phyloP scores from a whole-genome alignment of 495 filamentous ascomycete genomes.

The Penicillium antarcticum region DNA sequence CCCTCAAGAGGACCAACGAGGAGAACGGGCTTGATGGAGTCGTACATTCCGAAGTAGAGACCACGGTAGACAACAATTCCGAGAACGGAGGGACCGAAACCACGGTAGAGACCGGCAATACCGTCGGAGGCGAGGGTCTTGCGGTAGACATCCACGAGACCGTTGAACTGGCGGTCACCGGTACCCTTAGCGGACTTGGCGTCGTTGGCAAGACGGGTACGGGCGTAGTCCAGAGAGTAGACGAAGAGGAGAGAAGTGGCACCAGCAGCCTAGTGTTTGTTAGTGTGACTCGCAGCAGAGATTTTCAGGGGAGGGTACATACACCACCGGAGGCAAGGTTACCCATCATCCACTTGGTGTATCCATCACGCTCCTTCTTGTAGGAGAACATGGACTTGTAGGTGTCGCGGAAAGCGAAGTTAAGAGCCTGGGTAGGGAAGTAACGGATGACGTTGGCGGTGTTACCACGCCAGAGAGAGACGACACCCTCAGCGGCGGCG shows the following conservation, averaged over 20 bases:
- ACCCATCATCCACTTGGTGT: slow-evolving; percentile 98
- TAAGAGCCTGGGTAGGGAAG: slow-evolving; percentile 99
- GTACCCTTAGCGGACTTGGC: slow-evolving; percentile 92
- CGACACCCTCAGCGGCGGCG: slow-evolving; percentile 69
- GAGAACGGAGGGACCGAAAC: slow-evolving; percentile 97
- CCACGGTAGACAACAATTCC: slow-evolving; percentile 99
- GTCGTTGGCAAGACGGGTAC: slow-evolving; percentile 99
- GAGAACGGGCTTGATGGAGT: slow-evolving; percentile 98
- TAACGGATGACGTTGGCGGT: slow-evolving; percentile 99
- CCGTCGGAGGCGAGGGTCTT: slow-evolving; percentile 98
- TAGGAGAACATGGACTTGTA: slow-evolving; percentile 99
- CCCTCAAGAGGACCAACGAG: slow-evolving; percentile 88
- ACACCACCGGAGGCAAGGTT: slow-evolving; percentile 99
- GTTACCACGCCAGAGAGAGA: slow-evolving; percentile 98
- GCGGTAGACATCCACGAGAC: slow-evolving; percentile 98
- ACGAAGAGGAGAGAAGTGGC: slow-evolving; percentile 99
- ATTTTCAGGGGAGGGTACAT: slow-evolving; percentile 41
- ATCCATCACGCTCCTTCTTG: slow-evolving; percentile 99
- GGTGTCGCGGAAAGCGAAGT: slow-evolving; percentile 99
- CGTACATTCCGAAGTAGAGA: slow-evolving; percentile 99
- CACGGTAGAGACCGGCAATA: slow-evolving; percentile 99
- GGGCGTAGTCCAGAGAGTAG: slow-evolving; percentile 99
- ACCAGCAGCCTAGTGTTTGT: slow-evolving; percentile 78
- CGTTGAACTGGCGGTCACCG: slow-evolving; percentile 99
- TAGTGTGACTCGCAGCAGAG: background rate